These are phyloP conservation scores for Paramyrothecium roridum DNA, from an alignment of 2,329 filamentous ascomycete genomes.

Conservation along the genomic window DNA sequence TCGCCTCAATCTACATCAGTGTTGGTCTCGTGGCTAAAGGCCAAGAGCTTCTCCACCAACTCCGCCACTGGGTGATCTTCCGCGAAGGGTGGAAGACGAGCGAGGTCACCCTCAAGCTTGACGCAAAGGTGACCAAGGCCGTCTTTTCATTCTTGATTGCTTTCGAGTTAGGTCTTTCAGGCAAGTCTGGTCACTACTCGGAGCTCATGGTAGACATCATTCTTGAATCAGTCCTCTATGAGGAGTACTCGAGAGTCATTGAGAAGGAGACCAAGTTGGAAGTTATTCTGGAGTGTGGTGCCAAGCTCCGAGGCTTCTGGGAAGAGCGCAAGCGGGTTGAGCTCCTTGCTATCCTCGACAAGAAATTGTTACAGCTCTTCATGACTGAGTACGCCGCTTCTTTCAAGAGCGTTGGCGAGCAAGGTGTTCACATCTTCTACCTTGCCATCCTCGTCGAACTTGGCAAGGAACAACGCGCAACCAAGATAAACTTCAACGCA, in stretches of 20 bases:
- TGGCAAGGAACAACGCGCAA: conserved; percentile 23
- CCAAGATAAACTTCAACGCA: conserved; percentile 33
- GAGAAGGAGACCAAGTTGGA: conserved; percentile 14
- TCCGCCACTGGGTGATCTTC: conserved; percentile 48
- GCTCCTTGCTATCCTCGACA: conserved; percentile 29
- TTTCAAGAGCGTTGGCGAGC: conserved; percentile 21
- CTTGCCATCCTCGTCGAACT: conserved; percentile 35
- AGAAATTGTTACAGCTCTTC: conserved; percentile 35
- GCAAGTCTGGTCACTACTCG: conserved; percentile 31
- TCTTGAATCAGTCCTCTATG: conserved; percentile 17
- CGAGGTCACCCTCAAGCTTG: conserved; percentile 33
- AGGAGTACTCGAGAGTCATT: conserved; percentile 18
- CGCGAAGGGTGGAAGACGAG: conserved; percentile 26
- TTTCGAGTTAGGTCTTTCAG: conserved; percentile 37
- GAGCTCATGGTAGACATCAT: conserved; percentile 29
- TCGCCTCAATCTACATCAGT: conserved; percentile 42
- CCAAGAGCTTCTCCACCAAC: conserved; percentile 41
- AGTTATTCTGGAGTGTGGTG: conserved; percentile 16
- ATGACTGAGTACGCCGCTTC: conserved; percentile 24
- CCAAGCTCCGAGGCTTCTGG: conserved; percentile 20
- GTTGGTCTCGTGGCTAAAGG: conserved; percentile 35
- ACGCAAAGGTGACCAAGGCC: conserved; percentile 27
- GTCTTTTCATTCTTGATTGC: conserved; percentile 42
- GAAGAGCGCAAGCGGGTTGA: conserved; percentile 23
- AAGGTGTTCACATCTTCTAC: conserved; percentile 34